These are phyloP conservation scores for Monilinia laxa DNA, from an alignment of 2,329 filamentous ascomycete species.

Conservation along the genomic window DNA sequence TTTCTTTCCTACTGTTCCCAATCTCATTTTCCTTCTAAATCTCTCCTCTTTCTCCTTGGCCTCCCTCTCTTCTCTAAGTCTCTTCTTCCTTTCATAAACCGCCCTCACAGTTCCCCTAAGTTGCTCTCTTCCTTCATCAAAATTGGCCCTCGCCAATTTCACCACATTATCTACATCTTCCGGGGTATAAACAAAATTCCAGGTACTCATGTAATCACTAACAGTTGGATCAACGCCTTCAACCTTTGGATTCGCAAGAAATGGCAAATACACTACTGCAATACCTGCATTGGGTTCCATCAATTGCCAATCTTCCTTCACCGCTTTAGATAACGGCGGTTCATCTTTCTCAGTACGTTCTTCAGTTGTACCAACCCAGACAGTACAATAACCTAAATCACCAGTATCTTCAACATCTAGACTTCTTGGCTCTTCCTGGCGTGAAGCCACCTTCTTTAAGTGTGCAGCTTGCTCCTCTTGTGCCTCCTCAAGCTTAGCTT, in stretches of 20 bases:
- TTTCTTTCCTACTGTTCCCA: constrained; percentile 55
- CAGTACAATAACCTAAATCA: constrained; percentile 86
- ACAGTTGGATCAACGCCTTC: constrained; percentile 78
- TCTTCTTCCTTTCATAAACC: constrained; percentile 90
- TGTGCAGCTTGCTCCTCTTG: constrained; percentile 48
- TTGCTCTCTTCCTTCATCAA: constrained; percentile 74
- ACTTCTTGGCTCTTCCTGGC: constrained; percentile 26
- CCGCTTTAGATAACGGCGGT: constrained; percentile 43
- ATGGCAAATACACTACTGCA: constrained; percentile 85
- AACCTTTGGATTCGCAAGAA: constrained; percentile 78
- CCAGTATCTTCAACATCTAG: constrained; percentile 45
- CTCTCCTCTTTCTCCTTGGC: constrained; percentile 43
- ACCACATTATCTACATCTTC: constrained; percentile 87
- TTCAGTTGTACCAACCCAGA: constrained; percentile 87
- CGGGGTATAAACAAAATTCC: constrained; percentile 96
- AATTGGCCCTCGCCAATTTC: constrained; percentile 80
- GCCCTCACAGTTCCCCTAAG: constrained; percentile 77
- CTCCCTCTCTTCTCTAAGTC: constrained; percentile 57
- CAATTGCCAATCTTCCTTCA: constrained; percentile 66
- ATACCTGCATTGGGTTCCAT: constrained; percentile 80
- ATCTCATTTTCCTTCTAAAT: constrained; percentile 49
- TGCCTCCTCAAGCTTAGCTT: constrained; percentile 63
- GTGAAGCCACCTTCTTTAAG: constrained; percentile 37
- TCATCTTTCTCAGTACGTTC: constrained; percentile 61
- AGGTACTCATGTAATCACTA: constrained; percentile 87